Base-by-base conservation (phyloP, 495 filamentous ascomycete genomes). In the Diplogelasinospora grovesii region DNA sequence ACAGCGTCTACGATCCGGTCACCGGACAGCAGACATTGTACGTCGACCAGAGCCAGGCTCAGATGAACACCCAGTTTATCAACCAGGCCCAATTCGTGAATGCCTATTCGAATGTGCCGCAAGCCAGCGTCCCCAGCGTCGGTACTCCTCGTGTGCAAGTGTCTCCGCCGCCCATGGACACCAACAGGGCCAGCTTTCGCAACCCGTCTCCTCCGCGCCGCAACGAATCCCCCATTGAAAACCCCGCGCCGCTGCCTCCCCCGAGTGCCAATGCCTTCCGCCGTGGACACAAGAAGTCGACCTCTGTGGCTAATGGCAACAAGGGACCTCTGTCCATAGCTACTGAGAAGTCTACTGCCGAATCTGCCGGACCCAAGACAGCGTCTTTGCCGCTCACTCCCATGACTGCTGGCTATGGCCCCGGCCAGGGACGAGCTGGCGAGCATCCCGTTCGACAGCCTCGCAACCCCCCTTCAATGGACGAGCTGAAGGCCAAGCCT, bases 361-460 rank as follows among this genome's bases (percentile, higher is more conserved):
- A 80, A 61, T 72, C 69, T 19, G 65, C 77, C 14, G 82, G 83
- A 2, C 86, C 86, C 23, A 89, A 83, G 62, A 87, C 87, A 36
- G 71, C 76, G 9, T 75, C 81, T 35, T 75, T 93, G 51, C 86
- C 92, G 3, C 66, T 77, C 41, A 90, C 90, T 20, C 92, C 93
- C 2, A 69, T 81, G 57, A 85, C 82, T 32, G 61, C 63, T 37
- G 86, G 88, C 7, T 97, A 97, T 56, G 93, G 89, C 19, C 92
- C 93, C 33, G 92, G 92, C 27, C 89, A 96, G 56, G 79, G 72
- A 38, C 87, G 93, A 44, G 86, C 86, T 59, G 92, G 92, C 50
- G 90, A 96, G 67, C 93, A 97, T 58, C 92, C 92, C 3, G 69
- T 82, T 42, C 92, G 92, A 45, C 93, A 97, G 61, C 92, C 92